These are phyloP conservation scores for Cercospora sp. DNA, from an alignment of 2,329 filamentous ascomycete species.

Conservation along the genomic window DNA sequence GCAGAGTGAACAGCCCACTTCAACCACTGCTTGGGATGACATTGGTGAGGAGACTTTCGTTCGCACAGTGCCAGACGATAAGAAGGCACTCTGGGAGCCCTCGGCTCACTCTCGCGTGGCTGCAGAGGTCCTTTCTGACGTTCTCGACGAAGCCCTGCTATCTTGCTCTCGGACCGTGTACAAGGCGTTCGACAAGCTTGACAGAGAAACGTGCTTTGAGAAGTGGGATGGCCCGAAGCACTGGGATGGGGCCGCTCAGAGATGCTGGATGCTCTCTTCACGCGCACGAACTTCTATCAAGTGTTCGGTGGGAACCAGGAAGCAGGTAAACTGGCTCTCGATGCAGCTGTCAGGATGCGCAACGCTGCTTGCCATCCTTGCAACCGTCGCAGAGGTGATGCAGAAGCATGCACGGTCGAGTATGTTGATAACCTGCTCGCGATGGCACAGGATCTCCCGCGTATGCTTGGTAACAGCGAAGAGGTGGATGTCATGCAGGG, in stretches of 20 bases:
- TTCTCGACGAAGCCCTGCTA: background rate
- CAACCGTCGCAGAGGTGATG: no score
- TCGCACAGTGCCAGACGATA: background rate
- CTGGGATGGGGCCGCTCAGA: background rate
- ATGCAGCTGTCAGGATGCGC: background rate
- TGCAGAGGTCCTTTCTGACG: background rate
- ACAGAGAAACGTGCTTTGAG: background rate
- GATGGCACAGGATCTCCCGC: background rate
- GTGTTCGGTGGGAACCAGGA: background rate
- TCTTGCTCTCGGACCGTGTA: background rate
- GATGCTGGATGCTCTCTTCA: background rate
- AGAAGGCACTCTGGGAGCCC: constrained; percentile 1
- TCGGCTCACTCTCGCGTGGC: background rate
- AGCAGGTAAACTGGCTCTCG: background rate
- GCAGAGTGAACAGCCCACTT: background rate
- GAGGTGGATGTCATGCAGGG: background rate
- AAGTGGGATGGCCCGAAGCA: background rate
- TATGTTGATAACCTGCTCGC: constrained; percentile 3
- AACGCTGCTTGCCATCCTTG: background rate
- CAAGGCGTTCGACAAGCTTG: background rate
- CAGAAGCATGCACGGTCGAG: background rate
- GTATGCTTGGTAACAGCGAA: constrained; percentile 3
- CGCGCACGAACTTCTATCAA: no score
- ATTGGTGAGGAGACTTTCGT: background rate
- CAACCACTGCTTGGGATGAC: background rate